Conservation (phyloP, 2,329 filamentous ascomycete genomes). For the Helotiales sp. region DNA sequence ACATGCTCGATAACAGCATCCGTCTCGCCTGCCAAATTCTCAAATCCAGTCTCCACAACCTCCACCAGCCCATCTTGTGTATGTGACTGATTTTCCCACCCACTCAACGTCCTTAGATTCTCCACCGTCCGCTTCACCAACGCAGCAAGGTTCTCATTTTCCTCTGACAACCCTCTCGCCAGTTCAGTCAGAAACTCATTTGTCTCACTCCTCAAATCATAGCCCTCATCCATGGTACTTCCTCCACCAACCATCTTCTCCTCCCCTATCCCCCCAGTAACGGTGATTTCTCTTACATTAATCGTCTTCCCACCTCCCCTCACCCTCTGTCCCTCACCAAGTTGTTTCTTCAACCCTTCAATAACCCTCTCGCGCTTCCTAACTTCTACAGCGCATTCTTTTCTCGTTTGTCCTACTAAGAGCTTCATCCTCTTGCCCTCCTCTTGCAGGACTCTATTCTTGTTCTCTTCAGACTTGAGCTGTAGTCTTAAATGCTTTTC, state of each 20-base stretch:
- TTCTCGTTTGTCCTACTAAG: conserved; percentile 78
- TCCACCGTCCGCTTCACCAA: conserved; percentile 71
- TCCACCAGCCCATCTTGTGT: conserved; percentile 31
- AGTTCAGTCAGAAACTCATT: conserved; percentile 87
- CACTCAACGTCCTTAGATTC: conserved; percentile 70
- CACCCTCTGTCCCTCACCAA: conserved; percentile 68
- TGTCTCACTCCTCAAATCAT: conserved; percentile 81
- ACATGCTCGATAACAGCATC: conserved; percentile 79
- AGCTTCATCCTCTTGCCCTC: conserved; percentile 79
- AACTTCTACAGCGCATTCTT: conserved; percentile 86
- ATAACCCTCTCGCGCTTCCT: conserved; percentile 88
- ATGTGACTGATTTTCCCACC: conserved; percentile 46
- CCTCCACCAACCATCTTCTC: conserved; percentile 31
- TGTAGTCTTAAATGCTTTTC: conserved; percentile 69
- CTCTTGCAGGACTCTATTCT: conserved; percentile 76
- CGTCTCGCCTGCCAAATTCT: conserved; percentile 70
- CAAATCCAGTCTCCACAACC: conserved; percentile 46
- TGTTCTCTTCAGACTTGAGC: conserved; percentile 71
- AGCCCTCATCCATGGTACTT: conserved; percentile 48
- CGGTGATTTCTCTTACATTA: conserved; percentile 55
- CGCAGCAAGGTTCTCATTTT: conserved; percentile 80
- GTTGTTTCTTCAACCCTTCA: conserved; percentile 82
- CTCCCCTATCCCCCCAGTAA: conserved; percentile 53
- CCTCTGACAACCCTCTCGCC: conserved; percentile 80
- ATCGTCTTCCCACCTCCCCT: conserved; percentile 56